phyloP scores from a whole-genome alignment of 176 grass and related monocot species.

The Musa itinerans region DNA sequence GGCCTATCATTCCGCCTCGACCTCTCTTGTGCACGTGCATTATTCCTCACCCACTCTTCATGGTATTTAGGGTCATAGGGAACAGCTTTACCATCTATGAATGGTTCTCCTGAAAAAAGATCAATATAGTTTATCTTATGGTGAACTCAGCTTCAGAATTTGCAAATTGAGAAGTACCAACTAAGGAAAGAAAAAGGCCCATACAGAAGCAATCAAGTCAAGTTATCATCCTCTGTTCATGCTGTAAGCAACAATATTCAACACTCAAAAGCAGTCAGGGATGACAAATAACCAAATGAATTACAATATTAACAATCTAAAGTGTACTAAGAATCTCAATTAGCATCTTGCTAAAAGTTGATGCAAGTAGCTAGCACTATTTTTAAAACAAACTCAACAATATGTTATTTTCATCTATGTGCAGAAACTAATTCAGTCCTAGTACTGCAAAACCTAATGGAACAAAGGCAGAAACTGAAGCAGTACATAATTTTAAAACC shows the following conservation, averaged over 20 bases:
- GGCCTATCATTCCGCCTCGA: constrained; percentile 69
- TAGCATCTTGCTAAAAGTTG: neutral
- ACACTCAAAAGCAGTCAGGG: neutral
- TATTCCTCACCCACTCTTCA: constrained; percentile 83
- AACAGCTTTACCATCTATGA: constrained; percentile 73
- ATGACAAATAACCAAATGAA: neutral
- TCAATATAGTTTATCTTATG: no score
- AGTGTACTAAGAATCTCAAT: neutral
- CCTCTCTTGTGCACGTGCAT: constrained; percentile 44
- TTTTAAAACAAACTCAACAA: no score
- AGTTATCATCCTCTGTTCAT: neutral
- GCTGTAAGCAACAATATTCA: neutral
- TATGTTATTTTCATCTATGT: no score
- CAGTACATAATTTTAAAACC: no score
- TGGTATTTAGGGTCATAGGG: constrained; percentile 85
- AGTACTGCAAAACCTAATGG: no score
- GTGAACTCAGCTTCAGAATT: no score
- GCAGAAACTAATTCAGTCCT: no score
- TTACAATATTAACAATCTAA: neutral
- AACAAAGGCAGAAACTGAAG: no score
- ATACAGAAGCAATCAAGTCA: neutral
- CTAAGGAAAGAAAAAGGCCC: no score
- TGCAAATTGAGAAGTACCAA: no score
- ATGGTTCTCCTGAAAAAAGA: constrained; percentile 63
- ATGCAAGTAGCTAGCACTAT: no score